phyloP scores from a whole-genome alignment of 805 yeast species.

The Ogataea saltuana region DNA sequence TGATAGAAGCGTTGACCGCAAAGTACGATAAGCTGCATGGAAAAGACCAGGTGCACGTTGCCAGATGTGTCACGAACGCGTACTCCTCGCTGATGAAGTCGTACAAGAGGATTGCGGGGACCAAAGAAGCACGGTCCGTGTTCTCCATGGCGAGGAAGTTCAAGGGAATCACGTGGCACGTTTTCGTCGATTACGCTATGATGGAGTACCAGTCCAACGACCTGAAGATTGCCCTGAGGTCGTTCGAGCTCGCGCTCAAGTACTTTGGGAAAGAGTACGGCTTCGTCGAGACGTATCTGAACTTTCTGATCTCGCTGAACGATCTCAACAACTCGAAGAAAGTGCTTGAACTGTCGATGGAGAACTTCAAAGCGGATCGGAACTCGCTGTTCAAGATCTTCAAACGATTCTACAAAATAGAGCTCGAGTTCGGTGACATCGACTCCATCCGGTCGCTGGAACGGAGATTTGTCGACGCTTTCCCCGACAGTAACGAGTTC shows the following conservation, averaged over 20 bases:
- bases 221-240: conserved; percentile 66
- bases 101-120: conserved; percentile 52
- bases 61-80: conserved; percentile 56
- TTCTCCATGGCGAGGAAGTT: conserved; percentile 71
- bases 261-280: conserved; percentile 49
- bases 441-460: conserved; percentile 67
- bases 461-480: conserved; percentile 60
- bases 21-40: conserved; percentile 36
- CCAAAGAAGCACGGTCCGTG: conserved; percentile 63
- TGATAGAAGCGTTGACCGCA: conserved; percentile 48
- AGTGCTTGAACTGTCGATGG: conserved; percentile 74
- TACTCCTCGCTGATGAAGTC: conserved; percentile 72
- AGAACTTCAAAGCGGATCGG: conserved; percentile 47
- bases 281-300: conserved; percentile 67
- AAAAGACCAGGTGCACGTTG: conserved; percentile 13
- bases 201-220: conserved; percentile 74
- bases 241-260: conserved; percentile 79
- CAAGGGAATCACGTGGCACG: conserved; percentile 64
- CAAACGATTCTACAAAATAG: conserved; percentile 64
- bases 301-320: conserved; percentile 66
- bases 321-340: conserved; percentile 75
- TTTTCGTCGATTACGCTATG: conserved; percentile 79
- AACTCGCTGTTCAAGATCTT: conserved; percentile 48
- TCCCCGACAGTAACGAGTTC: conserved; percentile 55
- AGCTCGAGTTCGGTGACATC: conserved; percentile 68